Percentiles rank a stretch among this genome's conserved stretches.
Evolutionary conservation across 257 asterid species (phyloP).

Genomic region (Orobanche coerulescens): DNA sequence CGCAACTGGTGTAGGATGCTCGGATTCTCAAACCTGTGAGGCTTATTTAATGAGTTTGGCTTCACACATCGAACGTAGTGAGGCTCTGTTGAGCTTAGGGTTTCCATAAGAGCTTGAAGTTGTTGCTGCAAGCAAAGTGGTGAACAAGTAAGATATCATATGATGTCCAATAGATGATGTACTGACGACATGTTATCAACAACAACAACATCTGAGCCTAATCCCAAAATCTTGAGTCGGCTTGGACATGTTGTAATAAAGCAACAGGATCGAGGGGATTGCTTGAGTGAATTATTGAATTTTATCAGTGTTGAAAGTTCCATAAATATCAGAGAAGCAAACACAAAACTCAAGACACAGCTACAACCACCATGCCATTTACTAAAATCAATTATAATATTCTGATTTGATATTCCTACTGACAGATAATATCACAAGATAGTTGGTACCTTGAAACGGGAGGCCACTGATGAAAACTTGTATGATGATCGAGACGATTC

Average conservation of each 20-base stretch:
- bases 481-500: constrained; percentile 92
- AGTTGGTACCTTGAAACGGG: constrained; percentile 80
- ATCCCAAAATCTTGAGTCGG: too few species aligned
- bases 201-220: too few species aligned
- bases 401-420: constrained; percentile 1
- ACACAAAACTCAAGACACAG: constrained; percentile 6
- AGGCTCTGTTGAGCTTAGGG: constrained; percentile 95
- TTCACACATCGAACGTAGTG: constrained; percentile 95
- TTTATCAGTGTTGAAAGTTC: constrained; percentile 11
- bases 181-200: background rate
- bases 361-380: constrained; percentile 14
- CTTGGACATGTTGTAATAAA: constrained; percentile 1
- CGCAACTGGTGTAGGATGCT: constrained; percentile 98
- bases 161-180: constrained; percentile 1
- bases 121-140: constrained; percentile 67
- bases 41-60: constrained; percentile 87
- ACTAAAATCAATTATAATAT: background rate
- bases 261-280: constrained; percentile 9
- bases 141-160: constrained; percentile 17
- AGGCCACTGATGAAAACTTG: constrained; percentile 94
- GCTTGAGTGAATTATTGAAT: constrained; percentile 11
- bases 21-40: constrained; percentile 77
- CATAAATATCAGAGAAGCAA: background rate
- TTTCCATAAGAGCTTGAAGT: constrained; percentile 98
- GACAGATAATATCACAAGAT: background rate